Evolutionary conservation across 192 early-diverging fungal species (phyloP).

Genomic region (Linnemannia elongata): DNA sequence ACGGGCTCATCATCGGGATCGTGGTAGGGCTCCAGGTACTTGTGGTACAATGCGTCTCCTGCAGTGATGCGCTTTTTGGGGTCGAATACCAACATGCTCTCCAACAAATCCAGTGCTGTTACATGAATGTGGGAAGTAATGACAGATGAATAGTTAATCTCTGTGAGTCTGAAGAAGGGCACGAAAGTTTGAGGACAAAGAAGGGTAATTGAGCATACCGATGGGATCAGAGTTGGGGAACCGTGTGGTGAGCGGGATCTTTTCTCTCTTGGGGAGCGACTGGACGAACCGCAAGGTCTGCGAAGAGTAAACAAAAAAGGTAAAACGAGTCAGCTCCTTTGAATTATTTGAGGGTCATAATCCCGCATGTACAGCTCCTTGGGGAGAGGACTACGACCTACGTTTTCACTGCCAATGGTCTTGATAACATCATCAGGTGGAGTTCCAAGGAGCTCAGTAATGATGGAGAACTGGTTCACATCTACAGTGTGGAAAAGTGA

Average conservation of each 20-base stretch:
- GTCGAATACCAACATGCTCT: constrained; percentile 94
- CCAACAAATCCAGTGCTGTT: constrained; percentile 86
- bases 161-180: not conserved
- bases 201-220: constrained; percentile 39
- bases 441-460: constrained; percentile 92
- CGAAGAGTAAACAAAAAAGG: not conserved
- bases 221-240: constrained; percentile 84
- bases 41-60: constrained; percentile 88
- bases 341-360: too few species aligned
- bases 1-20: constrained; percentile 91
- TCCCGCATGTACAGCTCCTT: too few species aligned
- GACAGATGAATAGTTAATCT: not conserved
- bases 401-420: constrained; percentile 93
- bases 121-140: not conserved
- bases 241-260: constrained; percentile 83
- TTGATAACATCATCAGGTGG: constrained; percentile 93
- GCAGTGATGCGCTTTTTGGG: constrained; percentile 92
- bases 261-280: constrained; percentile 84
- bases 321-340: not conserved
- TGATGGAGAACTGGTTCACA: constrained; percentile 96
- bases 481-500: constrained; percentile 60
- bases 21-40: constrained; percentile 92
- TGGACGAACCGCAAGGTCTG: constrained; percentile 92
- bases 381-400: constrained; percentile 41
- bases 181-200: not conserved